phyloP scores from a whole-genome alignment of 805 yeast species.

The Candida endomychidarum region DNA sequence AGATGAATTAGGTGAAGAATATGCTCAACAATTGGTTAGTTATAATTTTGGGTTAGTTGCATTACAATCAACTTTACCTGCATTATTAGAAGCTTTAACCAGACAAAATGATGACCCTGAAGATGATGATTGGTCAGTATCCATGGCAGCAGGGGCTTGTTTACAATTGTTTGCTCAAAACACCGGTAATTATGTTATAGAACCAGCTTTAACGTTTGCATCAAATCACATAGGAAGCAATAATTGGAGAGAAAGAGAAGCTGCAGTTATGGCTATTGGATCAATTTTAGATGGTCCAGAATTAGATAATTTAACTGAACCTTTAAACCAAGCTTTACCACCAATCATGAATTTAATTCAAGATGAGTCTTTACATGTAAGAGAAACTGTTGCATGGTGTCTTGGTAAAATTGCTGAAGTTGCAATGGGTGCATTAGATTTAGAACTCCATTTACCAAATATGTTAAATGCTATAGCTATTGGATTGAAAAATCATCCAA shows the following conservation, averaged over 20 bases:
- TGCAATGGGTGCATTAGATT: slow-evolving; percentile 73
- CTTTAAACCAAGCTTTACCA: slow-evolving; percentile 79
- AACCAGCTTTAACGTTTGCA: slow-evolving; percentile 82
- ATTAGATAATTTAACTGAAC: slow-evolving; percentile 58
- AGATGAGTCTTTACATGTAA: slow-evolving; percentile 80
- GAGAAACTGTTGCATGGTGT: slow-evolving; percentile 98
- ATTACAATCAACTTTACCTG: slow-evolving; percentile 81
- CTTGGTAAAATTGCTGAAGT: slow-evolving; percentile 92
- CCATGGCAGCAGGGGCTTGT: slow-evolving; percentile 99
- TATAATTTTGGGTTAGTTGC: slow-evolving; percentile 87
- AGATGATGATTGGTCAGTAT: slow-evolving; percentile 96
- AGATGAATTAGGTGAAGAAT: slow-evolving; percentile 45
- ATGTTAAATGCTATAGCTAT: slow-evolving; percentile 69
- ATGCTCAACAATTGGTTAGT: slow-evolving; percentile 44
- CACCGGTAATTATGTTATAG: slow-evolving; percentile 82
- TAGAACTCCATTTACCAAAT: slow-evolving; percentile 61
- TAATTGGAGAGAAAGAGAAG: slow-evolving; percentile 87
- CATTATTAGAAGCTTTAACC: slow-evolving; percentile 73
- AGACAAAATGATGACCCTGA: slow-evolving; percentile 91
- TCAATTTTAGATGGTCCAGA: slow-evolving; percentile 95
- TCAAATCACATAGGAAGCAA: slow-evolving; percentile 58
- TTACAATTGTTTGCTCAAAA: slow-evolving; percentile 89
- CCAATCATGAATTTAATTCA: slow-evolving; percentile 73
- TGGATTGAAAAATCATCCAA: slow-evolving; percentile 91
- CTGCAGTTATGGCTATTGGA: slow-evolving; percentile 99